Percentiles rank a stretch among this genome's conserved stretches.
phyloP scores from a whole-genome alignment of 768 basidiomycete genomes.

The Boletus tomentosulus region DNA sequence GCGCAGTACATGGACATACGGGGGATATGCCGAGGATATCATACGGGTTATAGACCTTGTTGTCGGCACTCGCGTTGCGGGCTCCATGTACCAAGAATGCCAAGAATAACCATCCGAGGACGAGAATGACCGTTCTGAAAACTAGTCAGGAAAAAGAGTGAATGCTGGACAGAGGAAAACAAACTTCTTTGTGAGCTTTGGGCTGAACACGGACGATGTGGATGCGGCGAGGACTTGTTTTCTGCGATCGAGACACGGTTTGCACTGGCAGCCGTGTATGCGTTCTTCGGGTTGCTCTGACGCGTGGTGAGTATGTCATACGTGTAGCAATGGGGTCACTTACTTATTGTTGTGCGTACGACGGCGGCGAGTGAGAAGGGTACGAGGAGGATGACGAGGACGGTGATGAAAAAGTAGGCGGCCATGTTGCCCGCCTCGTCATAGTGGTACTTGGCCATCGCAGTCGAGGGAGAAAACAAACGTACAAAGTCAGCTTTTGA shows the following conservation, averaged over 20 bases:
- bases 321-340: conserved; percentile 20
- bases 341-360: conserved; percentile 39
- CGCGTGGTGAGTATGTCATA: conserved; percentile 5
- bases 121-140: conserved; percentile 53
- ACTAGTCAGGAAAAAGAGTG: not conserved
- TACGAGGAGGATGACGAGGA: conserved; percentile 78
- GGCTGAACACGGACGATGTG: conserved; percentile 45
- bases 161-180: conserved; percentile 10
- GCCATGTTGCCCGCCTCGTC: conserved; percentile 86
- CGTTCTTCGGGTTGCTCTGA: conserved; percentile 32
- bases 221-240: conserved; percentile 39
- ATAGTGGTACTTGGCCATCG: conserved; percentile 79
- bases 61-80: conserved; percentile 49
- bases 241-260: conserved; percentile 55
- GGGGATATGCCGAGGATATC: conserved; percentile 79
- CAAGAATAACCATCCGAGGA: conserved; percentile 72
- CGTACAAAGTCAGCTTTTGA: not conserved
- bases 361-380: conserved; percentile 65
- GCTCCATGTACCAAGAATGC: conserved; percentile 66
- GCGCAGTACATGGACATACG: conserved; percentile 27
- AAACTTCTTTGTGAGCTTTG: conserved; percentile 50
- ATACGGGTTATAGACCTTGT: conserved; percentile 87
- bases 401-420: conserved; percentile 86
- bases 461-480: conserved; percentile 12
- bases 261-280: conserved; percentile 54